These are phyloP conservation scores for Zostera marina DNA, from an alignment of 116 monocot species.

Conservation along the genomic window DNA sequence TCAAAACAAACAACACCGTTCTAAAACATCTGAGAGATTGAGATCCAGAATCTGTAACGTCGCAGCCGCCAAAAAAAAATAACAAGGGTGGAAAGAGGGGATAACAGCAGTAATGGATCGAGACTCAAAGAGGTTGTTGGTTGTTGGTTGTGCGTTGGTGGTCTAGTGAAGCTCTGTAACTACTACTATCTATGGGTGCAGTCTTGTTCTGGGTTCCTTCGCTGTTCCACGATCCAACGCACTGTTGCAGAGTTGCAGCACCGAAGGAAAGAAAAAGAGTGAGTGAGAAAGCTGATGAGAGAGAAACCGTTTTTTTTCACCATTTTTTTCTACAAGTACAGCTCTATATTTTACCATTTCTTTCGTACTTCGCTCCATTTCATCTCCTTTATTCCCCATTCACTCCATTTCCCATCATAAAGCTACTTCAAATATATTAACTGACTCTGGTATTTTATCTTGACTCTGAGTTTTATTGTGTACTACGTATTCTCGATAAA, in stretches of 20 bases:
- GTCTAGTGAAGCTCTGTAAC: not conserved
- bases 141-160: not conserved
- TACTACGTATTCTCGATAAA: too few relatives aligned
- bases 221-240: constrained; percentile 3
- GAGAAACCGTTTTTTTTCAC: too few relatives aligned
- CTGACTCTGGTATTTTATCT: too few relatives aligned
- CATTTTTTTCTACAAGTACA: too few relatives aligned
- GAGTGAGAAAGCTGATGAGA: not conserved
- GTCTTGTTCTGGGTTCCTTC: not conserved
- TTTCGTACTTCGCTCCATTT: too few relatives aligned
- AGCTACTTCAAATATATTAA: too few relatives aligned
- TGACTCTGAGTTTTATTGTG: too few relatives aligned
- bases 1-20: not conserved
- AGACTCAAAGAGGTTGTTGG: not conserved
- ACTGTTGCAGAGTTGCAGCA: constrained; percentile 3
- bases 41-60: not conserved
- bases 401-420: too few relatives aligned
- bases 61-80: not conserved
- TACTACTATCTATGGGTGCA: not conserved
- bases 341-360: too few relatives aligned
- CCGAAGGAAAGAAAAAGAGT: not conserved
- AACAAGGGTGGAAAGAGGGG: too few relatives aligned
- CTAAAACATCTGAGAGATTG: not conserved
- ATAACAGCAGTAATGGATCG: not conserved
- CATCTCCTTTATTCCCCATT: not conserved